These are phyloP conservation scores for Pseudodiploospora longispora DNA, from an alignment of 2,329 filamentous ascomycete genomes.

Conservation along the genomic window DNA sequence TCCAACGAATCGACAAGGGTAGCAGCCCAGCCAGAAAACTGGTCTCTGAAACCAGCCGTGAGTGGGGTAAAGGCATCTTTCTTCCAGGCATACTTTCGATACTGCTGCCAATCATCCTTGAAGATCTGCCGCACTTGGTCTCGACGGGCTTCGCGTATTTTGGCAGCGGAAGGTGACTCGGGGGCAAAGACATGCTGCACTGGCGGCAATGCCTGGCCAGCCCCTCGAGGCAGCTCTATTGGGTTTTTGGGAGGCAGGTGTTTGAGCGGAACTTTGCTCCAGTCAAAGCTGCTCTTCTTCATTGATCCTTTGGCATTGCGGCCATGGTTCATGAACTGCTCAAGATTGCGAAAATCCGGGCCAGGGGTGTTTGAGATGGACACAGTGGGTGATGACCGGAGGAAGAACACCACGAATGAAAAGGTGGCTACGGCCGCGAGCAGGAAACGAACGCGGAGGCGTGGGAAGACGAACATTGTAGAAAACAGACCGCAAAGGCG, in stretches of 20 bases:
- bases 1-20: conserved; percentile 62
- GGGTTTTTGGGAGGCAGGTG: conserved; percentile 16
- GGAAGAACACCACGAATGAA: no score
- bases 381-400: no score
- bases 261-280: conserved; percentile 21
- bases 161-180: conserved; percentile 18
- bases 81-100: conserved; percentile 55
- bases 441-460: no score
- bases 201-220: conserved; percentile 17
- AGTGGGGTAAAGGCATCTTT: conserved; percentile 56
- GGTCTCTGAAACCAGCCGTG: conserved; percentile 41
- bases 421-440: no score
- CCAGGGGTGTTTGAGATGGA: no score
- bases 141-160: conserved; percentile 22
- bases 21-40: conserved; percentile 60
- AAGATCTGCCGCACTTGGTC: conserved; percentile 26
- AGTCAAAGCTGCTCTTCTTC: conserved; percentile 28
- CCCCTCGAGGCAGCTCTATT: conserved; percentile 16
- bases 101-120: conserved; percentile 35
- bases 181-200: conserved; percentile 27
- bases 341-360: conserved; percentile 9
- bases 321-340: conserved; percentile 24
- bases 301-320: conserved; percentile 2
- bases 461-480: no score
- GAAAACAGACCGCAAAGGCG: no score